Evolutionary conservation across 805 yeast genomes (phyloP).

Genomic region (Teunomyces funiuensis): DNA sequence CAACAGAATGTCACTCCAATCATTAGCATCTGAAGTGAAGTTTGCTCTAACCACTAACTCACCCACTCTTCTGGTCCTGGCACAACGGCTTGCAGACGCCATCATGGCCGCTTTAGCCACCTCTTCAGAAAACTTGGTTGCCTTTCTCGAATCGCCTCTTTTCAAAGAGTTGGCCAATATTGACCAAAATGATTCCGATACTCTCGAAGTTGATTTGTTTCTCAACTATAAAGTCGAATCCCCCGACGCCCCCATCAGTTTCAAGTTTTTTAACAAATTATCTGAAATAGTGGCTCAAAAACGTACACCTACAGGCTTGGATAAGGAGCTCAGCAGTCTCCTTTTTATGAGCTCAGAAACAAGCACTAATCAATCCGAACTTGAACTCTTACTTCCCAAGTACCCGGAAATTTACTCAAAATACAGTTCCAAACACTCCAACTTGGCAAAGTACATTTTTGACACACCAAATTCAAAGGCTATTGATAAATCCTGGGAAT

Average conservation of each 20-base stretch:
- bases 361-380: too few species aligned
- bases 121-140: not conserved
- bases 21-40: not conserved
- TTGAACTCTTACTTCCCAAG: conserved; percentile 3
- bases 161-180: not conserved
- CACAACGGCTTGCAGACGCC: not conserved
- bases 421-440: not conserved
- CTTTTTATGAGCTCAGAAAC: not conserved
- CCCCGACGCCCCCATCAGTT: not conserved
- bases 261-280: not conserved
- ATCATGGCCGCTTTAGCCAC: not conserved
- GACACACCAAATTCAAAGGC: not conserved
- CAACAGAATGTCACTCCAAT: not conserved
- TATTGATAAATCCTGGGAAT: conserved; percentile 8
- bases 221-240: not conserved
- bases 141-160: not conserved
- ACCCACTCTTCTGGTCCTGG: not conserved
- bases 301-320: not conserved
- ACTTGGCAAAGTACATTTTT: not conserved
- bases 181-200: not conserved
- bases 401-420: not conserved
- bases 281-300: not conserved
- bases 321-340: not conserved
- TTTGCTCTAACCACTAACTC: not conserved
- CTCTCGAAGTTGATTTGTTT: conserved; percentile 1